Evolutionary conservation across 2,329 filamentous ascomycete species (phyloP), one percentile per base, ranked within the genome.

Genomic region (Alternaria novae-zelandiae): DNA sequence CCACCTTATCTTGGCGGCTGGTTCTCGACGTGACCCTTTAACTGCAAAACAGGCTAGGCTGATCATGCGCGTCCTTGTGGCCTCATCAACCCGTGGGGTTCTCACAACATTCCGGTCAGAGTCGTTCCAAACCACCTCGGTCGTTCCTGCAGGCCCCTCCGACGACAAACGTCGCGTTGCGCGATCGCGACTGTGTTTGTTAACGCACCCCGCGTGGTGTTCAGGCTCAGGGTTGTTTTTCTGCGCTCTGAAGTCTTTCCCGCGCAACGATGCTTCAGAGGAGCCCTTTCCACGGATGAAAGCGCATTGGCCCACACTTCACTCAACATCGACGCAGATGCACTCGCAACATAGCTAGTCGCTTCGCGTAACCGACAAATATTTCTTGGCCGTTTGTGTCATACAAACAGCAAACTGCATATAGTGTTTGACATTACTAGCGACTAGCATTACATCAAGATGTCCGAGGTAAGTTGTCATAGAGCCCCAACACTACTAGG

Each of bases 391-490:
- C 17, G 5, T 2, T 43, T 57, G 17, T 47, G 43, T 9, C 17
- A 32, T 30, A 20, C 56, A n/a, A 44, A 23, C 15, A 54, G 2
- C 30, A 26, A 49, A 26, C 15, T 44, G 6, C 49, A 26, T 5
- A 28, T 13, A 46, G 25, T 49, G 51, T 32, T 50, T 23, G 10
- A 3, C 54, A 47, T 43, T 17, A 10, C 28, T 20, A 58, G 54
- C 54, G 15, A 26, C 32, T 47, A 32, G 28, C 43, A 23, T 28
- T 28, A 63, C 50, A 17, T 54, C 32, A 55, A 23, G 15, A 63
- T 63, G 60, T 63, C 60, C 20, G 60, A 63, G 50, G 60, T 63
- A 59, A 30, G 57, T 47, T 51, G 32, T 13, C 15, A 25, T 25
- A 15, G 36, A 43, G 23, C 32, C 53, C 20, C 23, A 54, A 25